Conservation (phyloP, 768 basidiomycete genomes). For the Sporobolomyces phaffii region DNA sequence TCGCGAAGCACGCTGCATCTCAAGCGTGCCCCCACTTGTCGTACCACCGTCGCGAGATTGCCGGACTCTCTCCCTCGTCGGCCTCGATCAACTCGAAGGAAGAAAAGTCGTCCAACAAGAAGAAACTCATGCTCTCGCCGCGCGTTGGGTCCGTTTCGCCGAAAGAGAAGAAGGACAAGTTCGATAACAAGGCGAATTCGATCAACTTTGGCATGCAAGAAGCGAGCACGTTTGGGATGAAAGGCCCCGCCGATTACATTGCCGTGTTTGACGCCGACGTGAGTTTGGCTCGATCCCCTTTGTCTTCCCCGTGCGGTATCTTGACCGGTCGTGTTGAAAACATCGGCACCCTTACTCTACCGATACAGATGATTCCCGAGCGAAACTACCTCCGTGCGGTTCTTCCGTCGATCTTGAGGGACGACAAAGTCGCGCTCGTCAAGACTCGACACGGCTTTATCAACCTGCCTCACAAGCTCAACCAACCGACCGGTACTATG, state of each 20-base stretch:
- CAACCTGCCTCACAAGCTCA: slow-evolving; percentile 40
- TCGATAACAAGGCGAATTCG: slow-evolving; percentile 35
- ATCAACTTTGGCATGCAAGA: slow-evolving; percentile 43
- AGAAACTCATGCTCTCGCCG: background rate
- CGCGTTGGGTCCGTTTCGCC: background rate
- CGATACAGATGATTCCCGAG: slow-evolving; percentile 37
- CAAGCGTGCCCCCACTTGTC: slow-evolving; percentile 40
- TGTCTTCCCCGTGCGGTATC: no score
- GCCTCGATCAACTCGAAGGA: background rate
- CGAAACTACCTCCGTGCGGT: slow-evolving; percentile 39
- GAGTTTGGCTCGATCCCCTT: background rate
- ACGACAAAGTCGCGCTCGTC: slow-evolving; percentile 38
- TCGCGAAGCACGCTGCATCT: slow-evolving; percentile 34
- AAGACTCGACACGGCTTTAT: slow-evolving; percentile 40
- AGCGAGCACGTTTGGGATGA: slow-evolving; percentile 36
- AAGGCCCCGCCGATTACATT: slow-evolving; percentile 39
- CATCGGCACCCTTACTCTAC: background rate
- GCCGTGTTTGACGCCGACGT: slow-evolving; percentile 43
- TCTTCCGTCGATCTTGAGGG: slow-evolving; percentile 36
- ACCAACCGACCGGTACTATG: slow-evolving; percentile 35
- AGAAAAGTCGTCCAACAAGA: slow-evolving; percentile 12
- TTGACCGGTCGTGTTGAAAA: no score
- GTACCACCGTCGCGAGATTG: slow-evolving; percentile 39
- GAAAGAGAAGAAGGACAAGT: background rate
- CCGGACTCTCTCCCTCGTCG: slow-evolving; percentile 1